Evolutionary conservation across 768 basidiomycete genomes (phyloP).

Genomic region (Vishniacozyma victoriae): DNA sequence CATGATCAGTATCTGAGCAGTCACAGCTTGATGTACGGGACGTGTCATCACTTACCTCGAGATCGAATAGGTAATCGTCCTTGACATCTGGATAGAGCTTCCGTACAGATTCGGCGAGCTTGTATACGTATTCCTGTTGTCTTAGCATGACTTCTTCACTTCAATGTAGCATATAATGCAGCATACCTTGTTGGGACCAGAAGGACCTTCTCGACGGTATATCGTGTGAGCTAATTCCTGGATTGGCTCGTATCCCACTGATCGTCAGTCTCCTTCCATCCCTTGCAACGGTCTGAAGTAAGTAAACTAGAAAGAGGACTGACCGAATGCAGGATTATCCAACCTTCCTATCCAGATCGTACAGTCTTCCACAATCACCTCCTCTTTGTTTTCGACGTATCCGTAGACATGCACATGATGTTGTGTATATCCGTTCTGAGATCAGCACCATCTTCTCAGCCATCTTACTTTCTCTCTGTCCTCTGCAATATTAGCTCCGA

Average conservation of each 20-base stretch:
- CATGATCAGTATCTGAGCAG: too few species aligned
- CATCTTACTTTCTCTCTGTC: slow-evolving; percentile 4
- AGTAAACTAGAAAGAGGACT: slow-evolving; percentile 19
- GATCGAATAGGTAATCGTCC: slow-evolving; percentile 43
- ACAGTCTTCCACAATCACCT: slow-evolving; percentile 51
- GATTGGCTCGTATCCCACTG: slow-evolving; percentile 80
- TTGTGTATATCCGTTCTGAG: slow-evolving; percentile 81
- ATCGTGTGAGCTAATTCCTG: slow-evolving; percentile 63
- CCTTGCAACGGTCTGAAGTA: neutral
- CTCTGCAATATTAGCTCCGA: slow-evolving; percentile 1
- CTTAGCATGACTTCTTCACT: neutral
- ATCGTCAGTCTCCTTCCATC: neutral
- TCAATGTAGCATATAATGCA: neutral
- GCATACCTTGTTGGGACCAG: slow-evolving; percentile 78
- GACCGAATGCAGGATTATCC: slow-evolving; percentile 85
- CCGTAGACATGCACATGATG: slow-evolving; percentile 70
- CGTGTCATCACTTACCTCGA: slow-evolving; percentile 37
- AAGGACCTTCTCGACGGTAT: slow-evolving; percentile 72
- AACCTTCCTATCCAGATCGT: slow-evolving; percentile 78
- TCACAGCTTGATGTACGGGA: too few species aligned
- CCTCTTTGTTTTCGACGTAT: slow-evolving; percentile 54
- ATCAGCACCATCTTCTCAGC: neutral
- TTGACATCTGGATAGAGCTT: slow-evolving; percentile 51
- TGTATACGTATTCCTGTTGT: slow-evolving; percentile 75
- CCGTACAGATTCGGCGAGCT: slow-evolving; percentile 67